Evolutionary conservation across 1,139 yeast genomes (phyloP), one percentile per base, ranked within the genome.

Genomic region (Sugiyamaella japonica): DNA sequence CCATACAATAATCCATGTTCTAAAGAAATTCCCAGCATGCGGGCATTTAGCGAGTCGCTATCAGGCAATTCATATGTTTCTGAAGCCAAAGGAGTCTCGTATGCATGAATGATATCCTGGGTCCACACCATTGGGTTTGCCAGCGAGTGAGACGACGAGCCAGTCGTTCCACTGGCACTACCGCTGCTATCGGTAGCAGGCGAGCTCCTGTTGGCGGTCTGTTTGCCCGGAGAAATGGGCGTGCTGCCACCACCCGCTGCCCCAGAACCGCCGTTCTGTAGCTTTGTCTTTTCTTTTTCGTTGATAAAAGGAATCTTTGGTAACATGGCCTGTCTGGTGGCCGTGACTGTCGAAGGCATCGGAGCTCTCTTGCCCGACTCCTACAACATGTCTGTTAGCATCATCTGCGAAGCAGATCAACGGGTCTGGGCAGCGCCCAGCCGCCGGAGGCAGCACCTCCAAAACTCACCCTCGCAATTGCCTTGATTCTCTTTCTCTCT

Each of bases 1-100:
- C 86, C 84, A 0, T 96, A 96, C 0, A 93, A 79, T n/a, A 93
- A 73, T 0, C 99, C 99, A 67, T 90, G 84, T 65, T 93, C 99
- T 65, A 97, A 78, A 65, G 95, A 87, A 4, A 86, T 84, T 70
- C 96, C 95, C 39, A 85, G 73, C 76, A 93, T 84, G 52, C 93
- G 78, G 36, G 84, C 76, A 51, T 83, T 80, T 50, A 95, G 72
- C 48, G 80, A 79, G 48, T 85, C 93, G 42, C 79, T 76, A 63
- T 93, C 98, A 0, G 98, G 98, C 12, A 93, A 71, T 60, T 93
- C 93, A 66, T 78, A 88, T 40, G 82, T 77, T 62, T 91, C 96
- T 0, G 89, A 77, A 1, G 95, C 80, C 39, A 93, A 75, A 3
- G 95, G 95, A 1, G 95, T 83, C 63, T 89, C 89, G 54, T 89